These are phyloP conservation scores for Magnolia changhungtana DNA, from an alignment of 164 flowering plant genomes.

Conservation along the genomic window DNA sequence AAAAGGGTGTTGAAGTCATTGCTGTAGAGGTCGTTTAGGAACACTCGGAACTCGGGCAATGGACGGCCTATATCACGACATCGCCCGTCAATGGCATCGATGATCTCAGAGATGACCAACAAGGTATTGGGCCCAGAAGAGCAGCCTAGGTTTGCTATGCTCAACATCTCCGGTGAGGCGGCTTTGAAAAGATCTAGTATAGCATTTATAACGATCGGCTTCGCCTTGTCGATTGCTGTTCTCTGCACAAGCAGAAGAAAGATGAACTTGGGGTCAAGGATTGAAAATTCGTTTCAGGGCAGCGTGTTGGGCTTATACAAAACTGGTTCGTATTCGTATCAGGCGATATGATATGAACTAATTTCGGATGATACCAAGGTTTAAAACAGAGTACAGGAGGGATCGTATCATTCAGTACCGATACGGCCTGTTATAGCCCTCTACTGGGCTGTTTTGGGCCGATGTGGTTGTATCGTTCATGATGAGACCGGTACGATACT, in stretches of 20 bases:
- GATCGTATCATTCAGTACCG: no score
- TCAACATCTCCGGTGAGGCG: constrained; percentile 14
- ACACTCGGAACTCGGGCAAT: constrained; percentile 38
- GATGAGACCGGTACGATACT: no score
- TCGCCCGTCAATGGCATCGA: constrained; percentile 20
- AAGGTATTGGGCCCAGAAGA: constrained; percentile 72
- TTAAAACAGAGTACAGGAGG: no score
- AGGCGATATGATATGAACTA: no score
- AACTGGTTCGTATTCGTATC: not conserved
- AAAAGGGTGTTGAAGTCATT: constrained; percentile 56
- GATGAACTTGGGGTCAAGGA: not conserved
- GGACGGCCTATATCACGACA: constrained; percentile 8
- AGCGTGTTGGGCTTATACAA: not conserved
- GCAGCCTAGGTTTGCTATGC: constrained; percentile 67
- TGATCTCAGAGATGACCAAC: constrained; percentile 24
- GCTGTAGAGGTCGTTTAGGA: constrained; percentile 51
- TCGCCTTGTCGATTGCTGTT: not conserved
- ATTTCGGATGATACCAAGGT: no score
- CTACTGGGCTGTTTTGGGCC: no score
- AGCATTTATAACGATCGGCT: constrained; percentile 35
- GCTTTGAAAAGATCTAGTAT: constrained; percentile 26
- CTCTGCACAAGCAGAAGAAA: not conserved
- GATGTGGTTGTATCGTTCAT: no score
- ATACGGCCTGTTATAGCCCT: no score
- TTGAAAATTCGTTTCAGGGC: no score